Conservation (phyloP, 805 yeast genomes). For the Sungouiella blattae region DNA sequence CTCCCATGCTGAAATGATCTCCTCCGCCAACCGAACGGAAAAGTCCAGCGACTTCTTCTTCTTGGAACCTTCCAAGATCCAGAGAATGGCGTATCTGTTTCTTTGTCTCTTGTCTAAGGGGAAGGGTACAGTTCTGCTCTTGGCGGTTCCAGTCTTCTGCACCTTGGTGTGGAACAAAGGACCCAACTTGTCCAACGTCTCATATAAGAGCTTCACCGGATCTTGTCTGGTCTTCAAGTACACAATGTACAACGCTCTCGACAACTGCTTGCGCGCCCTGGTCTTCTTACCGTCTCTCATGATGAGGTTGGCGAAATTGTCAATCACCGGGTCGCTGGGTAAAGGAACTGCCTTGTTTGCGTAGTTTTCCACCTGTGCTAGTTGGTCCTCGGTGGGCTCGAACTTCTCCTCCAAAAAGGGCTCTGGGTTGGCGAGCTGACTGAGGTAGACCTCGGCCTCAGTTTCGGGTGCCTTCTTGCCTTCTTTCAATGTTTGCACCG, state of each 20-base stretch:
- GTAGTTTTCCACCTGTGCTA: constrained; percentile 50
- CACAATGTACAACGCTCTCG: constrained; percentile 76
- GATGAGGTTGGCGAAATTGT: constrained; percentile 76
- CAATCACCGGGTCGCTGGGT: constrained; percentile 64
- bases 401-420: constrained; percentile 34
- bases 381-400: constrained; percentile 64
- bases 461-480: constrained; percentile 32
- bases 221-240: constrained; percentile 70
- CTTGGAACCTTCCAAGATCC: constrained; percentile 85
- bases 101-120: constrained; percentile 83
- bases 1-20: constrained; percentile 68
- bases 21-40: constrained; percentile 88
- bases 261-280: constrained; percentile 66
- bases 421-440: constrained; percentile 37
- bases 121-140: constrained; percentile 73
- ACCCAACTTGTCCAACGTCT: constrained; percentile 74
- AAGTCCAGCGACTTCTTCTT: constrained; percentile 77
- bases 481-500: constrained; percentile 37
- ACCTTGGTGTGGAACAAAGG: constrained; percentile 80
- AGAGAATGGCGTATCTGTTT: constrained; percentile 77
- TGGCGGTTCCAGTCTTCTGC: constrained; percentile 81
- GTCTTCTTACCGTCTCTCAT: constrained; percentile 92
- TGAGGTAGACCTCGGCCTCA: constrained; percentile 35
- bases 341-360: constrained; percentile 55
- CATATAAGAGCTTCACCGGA: constrained; percentile 73